A percentile compares a stretch with the other conserved stretches of the same genome.
phyloP scores from a whole-genome alignment of 2,329 filamentous ascomycete genomes.

The Colletotrichum magnum region DNA sequence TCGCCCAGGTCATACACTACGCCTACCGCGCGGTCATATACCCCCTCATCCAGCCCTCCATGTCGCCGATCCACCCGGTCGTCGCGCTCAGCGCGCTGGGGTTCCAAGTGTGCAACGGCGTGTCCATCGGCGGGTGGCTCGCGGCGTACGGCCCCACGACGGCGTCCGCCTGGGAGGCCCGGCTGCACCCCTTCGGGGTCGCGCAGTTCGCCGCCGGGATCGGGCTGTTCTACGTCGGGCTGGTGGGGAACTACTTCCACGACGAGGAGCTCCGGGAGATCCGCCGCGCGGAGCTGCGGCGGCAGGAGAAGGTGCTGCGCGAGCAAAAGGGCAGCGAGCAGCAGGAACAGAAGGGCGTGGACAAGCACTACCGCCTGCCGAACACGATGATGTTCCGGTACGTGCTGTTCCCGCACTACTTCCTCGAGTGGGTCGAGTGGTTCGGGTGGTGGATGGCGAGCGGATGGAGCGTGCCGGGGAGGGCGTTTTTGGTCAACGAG shows the following conservation, averaged over 20 bases:
- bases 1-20: constrained; percentile 82
- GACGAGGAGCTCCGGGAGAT: constrained; percentile 93
- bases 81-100: constrained; percentile 74
- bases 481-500: constrained; percentile 89
- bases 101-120: constrained; percentile 88
- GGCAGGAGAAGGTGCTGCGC: constrained; percentile 63
- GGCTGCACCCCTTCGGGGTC: constrained; percentile 53
- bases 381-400: constrained; percentile 85
- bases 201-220: constrained; percentile 74
- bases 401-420: constrained; percentile 92
- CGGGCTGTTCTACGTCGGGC: constrained; percentile 80
- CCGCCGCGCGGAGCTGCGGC: constrained; percentile 75
- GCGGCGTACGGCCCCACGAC: constrained; percentile 83
- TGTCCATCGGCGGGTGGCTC: constrained; percentile 84
- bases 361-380: constrained; percentile 91
- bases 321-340: constrained; percentile 57
- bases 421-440: constrained; percentile 99
- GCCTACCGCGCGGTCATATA: constrained; percentile 87
- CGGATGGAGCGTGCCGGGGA: constrained; percentile 80
- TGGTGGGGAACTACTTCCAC: constrained; percentile 87
- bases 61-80: constrained; percentile 86
- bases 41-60: constrained; percentile 88
- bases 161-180: constrained; percentile 62
- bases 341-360: constrained; percentile 57
- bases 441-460: constrained; percentile 86